Percentiles rank a stretch among this genome's conserved stretches.
Evolutionary conservation across 257 asterid species (phyloP).

Genomic region (Jaltomata sinuosa): DNA sequence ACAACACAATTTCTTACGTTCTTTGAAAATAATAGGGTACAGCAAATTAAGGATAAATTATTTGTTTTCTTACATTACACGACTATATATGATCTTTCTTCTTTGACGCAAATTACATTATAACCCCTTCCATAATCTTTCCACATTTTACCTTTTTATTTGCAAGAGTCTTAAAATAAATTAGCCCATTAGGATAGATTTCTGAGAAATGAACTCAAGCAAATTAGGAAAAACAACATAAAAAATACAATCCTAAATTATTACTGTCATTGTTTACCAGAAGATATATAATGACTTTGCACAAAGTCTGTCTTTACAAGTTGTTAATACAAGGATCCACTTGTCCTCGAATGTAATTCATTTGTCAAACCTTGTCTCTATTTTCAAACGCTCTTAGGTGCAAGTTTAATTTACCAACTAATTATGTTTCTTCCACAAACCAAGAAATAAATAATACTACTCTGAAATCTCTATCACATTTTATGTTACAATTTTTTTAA

Average conservation of each 20-base stretch:
- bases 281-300: neutral
- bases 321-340: neutral
- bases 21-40: neutral
- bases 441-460: neutral
- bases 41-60: neutral
- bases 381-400: neutral
- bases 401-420: neutral
- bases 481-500: neutral
- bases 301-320: neutral
- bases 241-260: too few relatives aligned
- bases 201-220: too few relatives aligned
- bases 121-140: neutral
- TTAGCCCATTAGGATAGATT: too few relatives aligned
- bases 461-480: neutral
- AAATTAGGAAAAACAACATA: too few relatives aligned
- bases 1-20: neutral
- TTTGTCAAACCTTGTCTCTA: neutral
- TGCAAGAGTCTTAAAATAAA: too few relatives aligned
- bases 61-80: neutral
- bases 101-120: neutral
- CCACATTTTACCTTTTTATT: neutral
- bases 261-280: neutral
- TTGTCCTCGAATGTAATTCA: neutral
- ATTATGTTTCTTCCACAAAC: neutral
- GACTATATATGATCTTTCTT: neutral